Base-by-base conservation (phyloP, 2,329 filamentous ascomycete genomes). In the Fusarium ramigenum region DNA sequence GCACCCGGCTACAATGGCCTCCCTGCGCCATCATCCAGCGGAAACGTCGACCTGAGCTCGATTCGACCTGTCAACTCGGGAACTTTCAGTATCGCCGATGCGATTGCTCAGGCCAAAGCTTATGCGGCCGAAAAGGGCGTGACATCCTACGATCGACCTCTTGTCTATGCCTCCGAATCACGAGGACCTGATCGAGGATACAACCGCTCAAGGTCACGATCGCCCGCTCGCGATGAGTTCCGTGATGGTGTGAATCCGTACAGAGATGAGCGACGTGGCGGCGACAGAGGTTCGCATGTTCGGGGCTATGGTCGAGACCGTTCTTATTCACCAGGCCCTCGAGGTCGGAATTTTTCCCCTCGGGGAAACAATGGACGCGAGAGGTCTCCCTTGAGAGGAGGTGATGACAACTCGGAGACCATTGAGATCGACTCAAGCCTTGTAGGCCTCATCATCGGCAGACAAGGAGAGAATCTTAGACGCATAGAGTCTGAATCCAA, bases 371-470 rank as follows among this genome's bases (percentile, higher is more conserved):
- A 85, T 73, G 86, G 86, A 44, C 83, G 88, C 77, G 88, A 92
- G 63, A 86, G 91, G 60, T 91, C 90, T 42, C 90, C 91, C 28
- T 83, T 87, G 25, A 80, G 85, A 56, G 84, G 85, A 74, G 70
- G 83, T 44, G 91, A 93, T 76, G 93, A 94, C 74, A 93, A 92
- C 78, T 89, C 89, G 30, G 95, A 97, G 83, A 93, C 92, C 30
- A 95, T 97, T 75, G 89, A 93, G 77, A 94, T 97, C 78, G 94
- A 97, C 80, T 94, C 93, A 28, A 93, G 91, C 77, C 87, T 97
- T 53, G 95, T 97, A 58, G 95, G 95, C 46, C 86, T 97, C 39
- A 97, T 97, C 78, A 97, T 97, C 79, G 95, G 95, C 60, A 91
- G 95, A 68, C 93, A 95, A 79, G 95, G 95, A 75, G 95, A 97